Base-by-base conservation (phyloP, 2,329 filamentous ascomycete species). In the Bertia moriformis region DNA sequence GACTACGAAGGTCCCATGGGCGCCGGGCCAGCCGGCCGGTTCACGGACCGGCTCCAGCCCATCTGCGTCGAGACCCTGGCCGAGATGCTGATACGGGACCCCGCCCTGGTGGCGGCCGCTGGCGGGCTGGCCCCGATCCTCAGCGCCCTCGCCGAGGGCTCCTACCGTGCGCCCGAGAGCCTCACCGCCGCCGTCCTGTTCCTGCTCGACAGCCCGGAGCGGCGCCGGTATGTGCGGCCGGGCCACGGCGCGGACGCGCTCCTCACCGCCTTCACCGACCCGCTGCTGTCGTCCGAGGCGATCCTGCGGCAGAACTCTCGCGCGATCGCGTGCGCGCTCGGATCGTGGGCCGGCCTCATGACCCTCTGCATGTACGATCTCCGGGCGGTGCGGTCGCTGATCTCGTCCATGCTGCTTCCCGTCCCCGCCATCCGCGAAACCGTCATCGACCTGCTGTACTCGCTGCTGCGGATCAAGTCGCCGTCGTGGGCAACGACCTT, bases 401-500 rank as follows among this genome's bases (percentile, higher is more conserved):
- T 80, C 38, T 66, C 69, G n/a, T 76, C 72, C 46, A 64, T 81
- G 52, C 63, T 74, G 35, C 57, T 78, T 7, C 73, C 75, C 0
- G 71, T 65, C 39, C 58, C 67, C 4, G 53, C 58, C 1, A 67
- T 78, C 38, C 64, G 72, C 37, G 87, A 93, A 51, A 80, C 88
- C 1, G 77, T 95, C 14, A 69, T 98, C 43, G 91, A 98, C 55
- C 64, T 98, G 12, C 60, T 98, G 14, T 95, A 93, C 51, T 69
- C 69, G 0, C 55, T 81, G 3, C 59, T 98, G 39, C 78, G 89
- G 24, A 95, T 98, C 53, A 96, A 96, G 49, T 81, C 88, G 42
- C 78, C 91, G 32, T 79, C 87, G 5, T 98, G 91, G 91, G 93
- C 91, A 4, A 88, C 86, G 0, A 91, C 89, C 0, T 98, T 94